phyloP scores from a whole-genome alignment of 164 flowering plant genomes.

The Vitis cinerea region DNA sequence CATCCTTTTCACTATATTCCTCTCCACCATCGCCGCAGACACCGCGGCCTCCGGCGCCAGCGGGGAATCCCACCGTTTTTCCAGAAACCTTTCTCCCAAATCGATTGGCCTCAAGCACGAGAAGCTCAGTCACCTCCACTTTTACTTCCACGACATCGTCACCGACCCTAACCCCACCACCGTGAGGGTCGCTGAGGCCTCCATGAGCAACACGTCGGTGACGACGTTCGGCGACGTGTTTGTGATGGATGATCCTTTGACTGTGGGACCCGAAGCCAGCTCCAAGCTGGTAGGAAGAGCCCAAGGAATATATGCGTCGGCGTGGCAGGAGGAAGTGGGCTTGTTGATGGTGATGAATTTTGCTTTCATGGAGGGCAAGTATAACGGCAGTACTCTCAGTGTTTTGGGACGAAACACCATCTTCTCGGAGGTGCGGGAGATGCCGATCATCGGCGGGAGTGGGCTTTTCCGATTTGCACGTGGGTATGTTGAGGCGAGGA shows the following conservation, averaged over 20 bases:
- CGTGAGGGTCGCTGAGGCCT: constrained; percentile 17
- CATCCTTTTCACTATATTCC: constrained; percentile 4
- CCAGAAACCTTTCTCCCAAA: constrained; percentile 5
- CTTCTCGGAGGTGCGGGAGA: constrained; percentile 21
- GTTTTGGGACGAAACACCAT: constrained; percentile 24
- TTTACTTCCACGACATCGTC: constrained; percentile 38
- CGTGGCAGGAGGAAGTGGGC: constrained; percentile 9
- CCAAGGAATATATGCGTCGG: constrained; percentile 24
- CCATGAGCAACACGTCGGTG: constrained; percentile 4
- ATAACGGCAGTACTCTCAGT: constrained; percentile 25
- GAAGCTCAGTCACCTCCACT: constrained; percentile 37
- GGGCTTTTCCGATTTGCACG: constrained; percentile 30
- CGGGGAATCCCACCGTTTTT: not conserved
- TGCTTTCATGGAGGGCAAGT: constrained; percentile 27
- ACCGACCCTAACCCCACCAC: constrained; percentile 29
- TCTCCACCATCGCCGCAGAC: not conserved
- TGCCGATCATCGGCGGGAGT: constrained; percentile 33
- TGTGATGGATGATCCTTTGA: constrained; percentile 25
- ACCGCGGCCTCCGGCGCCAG: no score
- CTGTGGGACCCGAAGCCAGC: constrained; percentile 11
- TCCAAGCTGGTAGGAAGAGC: constrained; percentile 26
- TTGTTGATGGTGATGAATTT: constrained; percentile 26
- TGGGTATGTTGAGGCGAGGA: constrained; percentile 29
- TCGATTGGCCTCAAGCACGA: constrained; percentile 9
- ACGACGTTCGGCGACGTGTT: constrained; percentile 19